Evolutionary conservation across 331 rosid species (phyloP), one percentile per base, ranked within the genome.

Genomic region (Prunus yedoensis): DNA sequence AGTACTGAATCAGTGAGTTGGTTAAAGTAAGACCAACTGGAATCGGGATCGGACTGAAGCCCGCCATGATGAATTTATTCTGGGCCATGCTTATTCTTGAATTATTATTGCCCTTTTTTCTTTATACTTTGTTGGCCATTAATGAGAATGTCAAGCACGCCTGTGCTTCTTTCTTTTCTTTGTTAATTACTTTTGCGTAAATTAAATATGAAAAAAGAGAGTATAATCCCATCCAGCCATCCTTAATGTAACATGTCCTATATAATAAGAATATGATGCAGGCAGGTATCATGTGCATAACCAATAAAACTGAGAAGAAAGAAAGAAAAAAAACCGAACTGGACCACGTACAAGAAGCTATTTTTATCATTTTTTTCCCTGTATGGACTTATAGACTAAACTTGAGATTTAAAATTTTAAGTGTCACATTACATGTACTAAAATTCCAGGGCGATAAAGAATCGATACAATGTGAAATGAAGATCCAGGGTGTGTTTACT

Each of bases 401-500:
- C 43, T 6, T 38, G 43, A 35, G 41, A 38, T 38, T 7, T 38
- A 38, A 38, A 38, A 38, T 5, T 35, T 35, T 35, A 15, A 5
- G 43, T 38, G 43, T 38, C 43, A 7, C 43, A 38, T 38, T 9
- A 7, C 8, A 17, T 2, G 65, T 59, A 23, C 41, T 12, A 59
- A 59, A 59, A 30, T 12, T 70, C 47, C 32, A 20, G 50, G 63
- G 27, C 1, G 7, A 51, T 51, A 51, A 51, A 51, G 56, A 14
- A 51, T 47, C 41, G 38, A 47, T 47, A 4, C 11, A 20, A 41
- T 43, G 21, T 18, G 21, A 53, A 18, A 16, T 18, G 21, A 21
- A 13, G 38, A 8, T 53, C n/a, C 74, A n/a, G 64, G 74, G 15
- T 53, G 75, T 13, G 64, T 70, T 54, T 71, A n/a, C 75, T 20